phyloP scores from a whole-genome alignment of 495 filamentous ascomycete species.

The Xylaria scruposa region DNA sequence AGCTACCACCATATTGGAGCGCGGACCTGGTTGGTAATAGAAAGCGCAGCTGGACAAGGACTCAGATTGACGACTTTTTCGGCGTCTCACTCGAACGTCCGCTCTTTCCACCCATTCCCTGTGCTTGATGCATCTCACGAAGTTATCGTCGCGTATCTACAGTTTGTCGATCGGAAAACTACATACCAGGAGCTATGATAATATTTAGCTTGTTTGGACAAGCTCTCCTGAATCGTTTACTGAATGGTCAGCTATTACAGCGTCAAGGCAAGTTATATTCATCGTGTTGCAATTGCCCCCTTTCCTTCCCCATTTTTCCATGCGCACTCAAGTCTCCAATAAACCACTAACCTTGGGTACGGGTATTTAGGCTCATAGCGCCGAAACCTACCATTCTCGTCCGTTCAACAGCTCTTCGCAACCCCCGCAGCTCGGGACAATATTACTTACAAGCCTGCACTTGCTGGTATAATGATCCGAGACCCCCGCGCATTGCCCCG shows the following conservation, averaged over 20 bases:
- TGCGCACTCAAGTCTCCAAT: not conserved
- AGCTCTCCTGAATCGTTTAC: not conserved
- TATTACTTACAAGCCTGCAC: not conserved
- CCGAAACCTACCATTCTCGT: slow-evolving; percentile 8
- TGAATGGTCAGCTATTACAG: not conserved
- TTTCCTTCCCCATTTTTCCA: not conserved
- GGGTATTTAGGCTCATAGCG: slow-evolving; percentile 5
- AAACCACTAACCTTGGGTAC: not conserved
- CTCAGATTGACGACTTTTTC: slow-evolving; percentile 18
- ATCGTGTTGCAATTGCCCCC: not conserved
- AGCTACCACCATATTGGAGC: not conserved
- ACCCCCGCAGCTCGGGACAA: slow-evolving; percentile 18
- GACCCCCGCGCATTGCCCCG: slow-evolving; percentile 22
- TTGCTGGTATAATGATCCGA: not conserved
- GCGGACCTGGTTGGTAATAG: not conserved
- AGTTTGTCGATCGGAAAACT: not conserved
- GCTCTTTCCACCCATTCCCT: not conserved
- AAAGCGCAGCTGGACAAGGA: slow-evolving; percentile 16
- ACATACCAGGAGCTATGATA: not conserved
- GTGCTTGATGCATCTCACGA: not conserved
- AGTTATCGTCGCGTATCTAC: not conserved
- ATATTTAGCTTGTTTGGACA: not conserved
- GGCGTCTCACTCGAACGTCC: not conserved
- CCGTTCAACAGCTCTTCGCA: not conserved
- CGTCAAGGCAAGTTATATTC: not conserved